Conservation (phyloP, 306 rosid species). For the Hippophae gyantsensis region DNA sequence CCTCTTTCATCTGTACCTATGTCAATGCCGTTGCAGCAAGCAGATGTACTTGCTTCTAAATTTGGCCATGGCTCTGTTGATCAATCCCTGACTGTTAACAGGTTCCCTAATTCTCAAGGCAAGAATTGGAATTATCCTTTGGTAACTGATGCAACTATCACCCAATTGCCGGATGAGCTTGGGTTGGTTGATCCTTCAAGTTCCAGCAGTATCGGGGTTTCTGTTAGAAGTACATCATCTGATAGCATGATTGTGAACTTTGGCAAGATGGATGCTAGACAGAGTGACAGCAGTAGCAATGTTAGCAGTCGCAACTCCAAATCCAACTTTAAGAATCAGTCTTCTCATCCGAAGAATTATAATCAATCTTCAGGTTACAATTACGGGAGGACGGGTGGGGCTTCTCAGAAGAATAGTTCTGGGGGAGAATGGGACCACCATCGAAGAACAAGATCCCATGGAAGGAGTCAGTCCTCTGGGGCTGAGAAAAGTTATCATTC, state of each 20-base stretch:
- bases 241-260: slow-evolving; percentile 26
- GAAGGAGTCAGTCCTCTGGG: slow-evolving; percentile 61
- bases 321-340: slow-evolving; percentile 34
- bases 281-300: slow-evolving; percentile 27
- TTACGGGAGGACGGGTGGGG: slow-evolving; percentile 53
- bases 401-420: slow-evolving; percentile 54
- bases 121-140: slow-evolving; percentile 45
- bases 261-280: slow-evolving; percentile 37
- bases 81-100: slow-evolving; percentile 39
- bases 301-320: slow-evolving; percentile 37
- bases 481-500: slow-evolving; percentile 57
- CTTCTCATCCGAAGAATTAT: slow-evolving; percentile 37
- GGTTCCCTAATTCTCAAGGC: slow-evolving; percentile 50
- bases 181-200: slow-evolving; percentile 53
- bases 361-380: slow-evolving; percentile 55
- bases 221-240: slow-evolving; percentile 33
- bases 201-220: slow-evolving; percentile 34
- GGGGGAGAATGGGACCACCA: slow-evolving; percentile 68
- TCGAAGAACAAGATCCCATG: slow-evolving; percentile 59
- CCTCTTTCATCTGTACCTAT: slow-evolving; percentile 51
- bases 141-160: slow-evolving; percentile 41
- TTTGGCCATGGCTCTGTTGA: slow-evolving; percentile 52
- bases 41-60: slow-evolving; percentile 45
- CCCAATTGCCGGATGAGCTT: slow-evolving; percentile 71
- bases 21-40: slow-evolving; percentile 64